Percentiles rank a stretch among this genome's conserved stretches.
These are phyloP conservation scores for Pseudomicrostroma phylloplanum DNA, from an alignment of 1,284 basidiomycete genomes.

Conservation along the genomic window DNA sequence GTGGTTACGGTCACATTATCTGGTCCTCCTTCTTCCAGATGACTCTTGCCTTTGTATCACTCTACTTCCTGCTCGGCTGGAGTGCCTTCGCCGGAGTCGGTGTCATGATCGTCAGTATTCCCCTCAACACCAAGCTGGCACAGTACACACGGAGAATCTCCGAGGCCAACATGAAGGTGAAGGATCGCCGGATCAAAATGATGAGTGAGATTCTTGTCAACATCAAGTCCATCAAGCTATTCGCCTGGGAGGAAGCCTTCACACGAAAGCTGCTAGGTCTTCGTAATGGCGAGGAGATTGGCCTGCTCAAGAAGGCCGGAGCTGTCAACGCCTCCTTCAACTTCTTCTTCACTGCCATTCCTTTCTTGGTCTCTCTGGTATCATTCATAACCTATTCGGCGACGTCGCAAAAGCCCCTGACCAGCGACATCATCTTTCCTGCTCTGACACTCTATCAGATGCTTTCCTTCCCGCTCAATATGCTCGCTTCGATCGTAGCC, in stretches of 20 bases:
- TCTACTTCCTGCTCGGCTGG: constrained; percentile 85
- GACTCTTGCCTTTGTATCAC: constrained; percentile 75
- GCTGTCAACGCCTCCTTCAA: constrained; percentile 43
- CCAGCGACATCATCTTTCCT: constrained; percentile 87
- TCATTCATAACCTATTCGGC: constrained; percentile 76
- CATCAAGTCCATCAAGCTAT: constrained; percentile 67
- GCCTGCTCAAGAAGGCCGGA: constrained; percentile 57
- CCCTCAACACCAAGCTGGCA: constrained; percentile 26
- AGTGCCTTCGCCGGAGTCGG: constrained; percentile 83
- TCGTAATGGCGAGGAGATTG: constrained; percentile 77
- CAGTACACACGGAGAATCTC: constrained; percentile 69
- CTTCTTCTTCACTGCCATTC: constrained; percentile 44
- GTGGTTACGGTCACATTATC: constrained; percentile 64
- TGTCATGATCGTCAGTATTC: constrained; percentile 61
- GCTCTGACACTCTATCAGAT: constrained; percentile 88
- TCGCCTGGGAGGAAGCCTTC: constrained; percentile 74
- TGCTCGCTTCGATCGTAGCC: constrained; percentile 62
- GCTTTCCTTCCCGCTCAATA: constrained; percentile 77
- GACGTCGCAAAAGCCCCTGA: constrained; percentile 67
- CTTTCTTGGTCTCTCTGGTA: constrained; percentile 62
- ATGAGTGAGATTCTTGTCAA: constrained; percentile 60
- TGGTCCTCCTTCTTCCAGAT: constrained; percentile 60
- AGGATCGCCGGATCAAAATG: constrained; percentile 57
- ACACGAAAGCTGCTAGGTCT: constrained; percentile 66
- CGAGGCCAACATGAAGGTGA: constrained; percentile 82